Evolutionary conservation across 345 rosid genomes (phyloP).

Genomic region (Gossypium raimondii): DNA sequence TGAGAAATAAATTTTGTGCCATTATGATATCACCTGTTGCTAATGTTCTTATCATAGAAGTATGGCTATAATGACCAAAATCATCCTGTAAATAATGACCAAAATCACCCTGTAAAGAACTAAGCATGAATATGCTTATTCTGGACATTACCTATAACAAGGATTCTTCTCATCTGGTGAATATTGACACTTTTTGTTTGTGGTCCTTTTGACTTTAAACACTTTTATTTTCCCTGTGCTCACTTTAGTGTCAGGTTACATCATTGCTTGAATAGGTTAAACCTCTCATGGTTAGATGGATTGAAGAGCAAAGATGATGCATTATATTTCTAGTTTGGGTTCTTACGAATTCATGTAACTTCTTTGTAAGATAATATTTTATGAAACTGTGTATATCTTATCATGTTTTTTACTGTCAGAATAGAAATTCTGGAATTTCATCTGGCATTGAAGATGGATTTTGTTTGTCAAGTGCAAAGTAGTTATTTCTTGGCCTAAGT

Average conservation of each 20-base stretch:
- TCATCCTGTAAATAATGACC: neutral
- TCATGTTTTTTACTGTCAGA: neutral
- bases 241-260: neutral
- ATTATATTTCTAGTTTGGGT: neutral
- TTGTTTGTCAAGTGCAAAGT: neutral
- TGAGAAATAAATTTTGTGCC: neutral
- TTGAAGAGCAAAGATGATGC: neutral
- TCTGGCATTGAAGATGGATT: neutral
- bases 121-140: neutral
- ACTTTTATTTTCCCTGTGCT: neutral
- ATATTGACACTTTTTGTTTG: neutral
- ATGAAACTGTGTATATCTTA: neutral
- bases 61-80: neutral
- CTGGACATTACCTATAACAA: neutral
- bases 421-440: neutral
- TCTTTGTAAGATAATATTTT: neutral
- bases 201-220: neutral
- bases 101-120: constrained; percentile 8
- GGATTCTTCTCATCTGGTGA: neutral
- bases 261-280: neutral
- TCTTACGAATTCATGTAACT: neutral
- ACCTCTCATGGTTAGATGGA: neutral
- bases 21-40: neutral
- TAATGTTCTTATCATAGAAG: neutral
- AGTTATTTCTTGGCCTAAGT: neutral